Conservation (phyloP, 306 rosid species). For the Phaseolus lunatus region DNA sequence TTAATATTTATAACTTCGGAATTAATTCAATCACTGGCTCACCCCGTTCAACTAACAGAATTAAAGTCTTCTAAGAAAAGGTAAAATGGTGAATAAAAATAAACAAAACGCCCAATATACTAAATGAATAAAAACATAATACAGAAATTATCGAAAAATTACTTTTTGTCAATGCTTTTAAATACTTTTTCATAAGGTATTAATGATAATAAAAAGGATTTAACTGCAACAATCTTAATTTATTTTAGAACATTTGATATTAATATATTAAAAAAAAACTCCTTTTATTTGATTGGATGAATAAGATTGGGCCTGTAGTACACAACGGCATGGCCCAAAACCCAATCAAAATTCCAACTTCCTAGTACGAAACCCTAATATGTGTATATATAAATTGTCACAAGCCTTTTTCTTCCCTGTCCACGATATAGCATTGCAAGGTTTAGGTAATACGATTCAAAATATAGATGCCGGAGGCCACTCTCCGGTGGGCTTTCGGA, state of each 20-base stretch:
- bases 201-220: too few species aligned
- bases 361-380: constrained; percentile 3
- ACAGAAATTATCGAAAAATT: too few species aligned
- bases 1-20: not conserved
- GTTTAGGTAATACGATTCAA: not conserved
- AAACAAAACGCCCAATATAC: not conserved
- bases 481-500: not conserved
- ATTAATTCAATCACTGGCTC: too few species aligned
- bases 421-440: not conserved
- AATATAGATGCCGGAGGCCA: not conserved
- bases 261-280: not conserved
- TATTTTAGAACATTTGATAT: not conserved
- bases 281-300: not conserved
- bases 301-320: not conserved
- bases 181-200: too few species aligned
- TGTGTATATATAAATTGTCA: not conserved
- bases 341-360: not conserved
- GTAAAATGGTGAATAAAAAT: too few species aligned
- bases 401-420: not conserved
- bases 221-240: not conserved
- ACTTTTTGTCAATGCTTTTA: too few species aligned
- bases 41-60: too few species aligned
- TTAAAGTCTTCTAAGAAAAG: too few species aligned
- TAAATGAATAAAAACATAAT: too few species aligned
- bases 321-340: too few species aligned